Base-by-base conservation (phyloP, 805 yeast species). In the Tetrapisispora arboricola region DNA sequence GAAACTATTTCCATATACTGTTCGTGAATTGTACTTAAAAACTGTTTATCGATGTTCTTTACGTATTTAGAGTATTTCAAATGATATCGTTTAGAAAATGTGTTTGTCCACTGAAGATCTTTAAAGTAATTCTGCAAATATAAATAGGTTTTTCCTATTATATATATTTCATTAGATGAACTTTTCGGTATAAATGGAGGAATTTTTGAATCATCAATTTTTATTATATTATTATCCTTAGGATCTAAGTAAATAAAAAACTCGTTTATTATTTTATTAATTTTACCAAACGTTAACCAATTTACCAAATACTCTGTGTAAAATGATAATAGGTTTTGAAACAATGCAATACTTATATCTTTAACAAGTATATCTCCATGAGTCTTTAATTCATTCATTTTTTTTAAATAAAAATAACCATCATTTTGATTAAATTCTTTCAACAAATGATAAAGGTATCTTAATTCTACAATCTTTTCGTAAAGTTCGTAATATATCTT, bases 281-380 rank as follows among this genome's bases (percentile, higher is more conserved):
- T 54, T 38, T 72, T 75, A 1, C 96, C 96, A 32, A 70, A 61
- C 0, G 75, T 57, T 2, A 86, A 55, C 96, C 96, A 90, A 32
- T 68, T 66, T 30, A 69, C 67, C 4, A 84, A 49, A 24, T 77
- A 66, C 30, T 72, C 75, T 41, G 69, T 70, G 55, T 84, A 85
- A 1, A 94, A 85, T 6, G 62, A 62, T 0, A 72, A 59, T 3
- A 76, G 66, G 24, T 66, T 66, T 3, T 55, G 40, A 41, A 78
- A 73, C 17, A 83, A 61, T 4, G 60, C 49, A 0, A 38, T 34
- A 0, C 85, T 65, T 12, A 76, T 51, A 0, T 55, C 46, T 26
- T 66, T 53, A 2, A 86, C 67, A 4, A 66, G 46, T 8, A 55
- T 47, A 54, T 90, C 94, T 1, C 95, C 96, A 54, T 77, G 76